phyloP scores from a whole-genome alignment of 2,329 filamentous ascomycete genomes.

The Aspergillus transmontanensis region DNA sequence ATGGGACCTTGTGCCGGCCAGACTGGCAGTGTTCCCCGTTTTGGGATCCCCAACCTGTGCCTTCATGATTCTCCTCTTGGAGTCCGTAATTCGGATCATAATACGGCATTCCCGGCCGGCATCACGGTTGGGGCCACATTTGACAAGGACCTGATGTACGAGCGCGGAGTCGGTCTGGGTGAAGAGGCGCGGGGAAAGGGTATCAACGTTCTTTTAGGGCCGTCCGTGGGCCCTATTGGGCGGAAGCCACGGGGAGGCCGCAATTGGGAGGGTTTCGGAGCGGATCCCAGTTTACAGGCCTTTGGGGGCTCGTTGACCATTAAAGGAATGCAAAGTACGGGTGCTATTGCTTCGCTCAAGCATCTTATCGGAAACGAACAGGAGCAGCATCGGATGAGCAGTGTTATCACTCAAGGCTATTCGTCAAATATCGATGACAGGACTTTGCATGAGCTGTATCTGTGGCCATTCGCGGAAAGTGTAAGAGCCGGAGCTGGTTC shows the following conservation, averaged over 20 bases:
- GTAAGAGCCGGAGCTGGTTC: constrained; percentile 51
- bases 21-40: constrained; percentile 68
- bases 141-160: constrained; percentile 71
- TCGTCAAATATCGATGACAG: constrained; percentile 56
- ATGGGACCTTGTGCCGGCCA: constrained; percentile 80
- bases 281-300: constrained; percentile 67
- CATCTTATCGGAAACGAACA: constrained; percentile 58
- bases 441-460: constrained; percentile 49
- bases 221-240: constrained; percentile 70
- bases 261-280: constrained; percentile 75
- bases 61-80: constrained; percentile 73
- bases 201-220: constrained; percentile 70
- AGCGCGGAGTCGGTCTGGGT: constrained; percentile 68
- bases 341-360: constrained; percentile 60
- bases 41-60: constrained; percentile 73
- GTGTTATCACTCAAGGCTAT: constrained; percentile 38
- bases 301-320: constrained; percentile 55
- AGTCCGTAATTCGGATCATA: constrained; percentile 71
- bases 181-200: constrained; percentile 74
- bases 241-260: constrained; percentile 72
- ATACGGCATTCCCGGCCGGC: constrained; percentile 77
- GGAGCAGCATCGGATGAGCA: constrained; percentile 53
- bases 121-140: constrained; percentile 76
- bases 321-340: constrained; percentile 58
- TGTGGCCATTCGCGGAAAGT: constrained; percentile 56